phyloP scores from a whole-genome alignment of 108 stramenopile species.

The Nitzschia sp. region DNA sequence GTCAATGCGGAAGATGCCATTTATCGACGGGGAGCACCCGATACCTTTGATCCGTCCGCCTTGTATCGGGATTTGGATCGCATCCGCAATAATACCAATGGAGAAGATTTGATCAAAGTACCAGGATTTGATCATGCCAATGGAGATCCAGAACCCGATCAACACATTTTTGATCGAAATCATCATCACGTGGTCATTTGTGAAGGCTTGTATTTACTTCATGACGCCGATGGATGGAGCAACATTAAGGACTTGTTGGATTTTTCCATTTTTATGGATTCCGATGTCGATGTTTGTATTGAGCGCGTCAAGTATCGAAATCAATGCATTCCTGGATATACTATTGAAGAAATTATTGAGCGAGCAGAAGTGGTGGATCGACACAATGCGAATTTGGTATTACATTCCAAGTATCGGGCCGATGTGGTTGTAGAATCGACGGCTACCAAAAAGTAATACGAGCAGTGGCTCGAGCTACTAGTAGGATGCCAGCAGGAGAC shows the following conservation, averaged over 20 bases:
- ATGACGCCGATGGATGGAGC: conserved; percentile 52
- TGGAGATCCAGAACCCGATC: conserved; percentile 49
- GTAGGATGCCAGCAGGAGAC: too few species aligned
- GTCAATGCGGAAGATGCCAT: conserved; percentile 44
- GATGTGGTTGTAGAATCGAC: conserved; percentile 20
- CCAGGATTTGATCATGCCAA: conserved; percentile 62
- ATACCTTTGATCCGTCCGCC: conserved; percentile 35
- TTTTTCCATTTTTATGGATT: conserved; percentile 42
- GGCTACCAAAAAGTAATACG: conserved; percentile 8
- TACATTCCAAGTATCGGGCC: conserved; percentile 10
- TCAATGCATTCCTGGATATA: conserved; percentile 60
- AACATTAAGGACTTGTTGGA: conserved; percentile 38
- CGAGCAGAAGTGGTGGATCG: conserved; percentile 56
- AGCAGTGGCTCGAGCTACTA: too few species aligned
- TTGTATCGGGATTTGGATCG: conserved; percentile 25
- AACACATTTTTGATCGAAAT: conserved; percentile 40
- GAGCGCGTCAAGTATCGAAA: conserved; percentile 54
- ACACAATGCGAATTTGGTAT: conserved; percentile 38
- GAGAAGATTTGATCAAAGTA: conserved; percentile 15
- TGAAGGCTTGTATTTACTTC: conserved; percentile 58
- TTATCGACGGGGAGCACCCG: conserved; percentile 58
- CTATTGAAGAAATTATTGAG: conserved; percentile 49
- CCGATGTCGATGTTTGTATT: conserved; percentile 51
- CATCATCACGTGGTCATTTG: conserved; percentile 43
- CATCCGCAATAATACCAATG: conserved; percentile 23